These are phyloP conservation scores for Diversispora epigaea DNA, from an alignment of 192 early-diverging fungal species.

Conservation along the genomic window DNA sequence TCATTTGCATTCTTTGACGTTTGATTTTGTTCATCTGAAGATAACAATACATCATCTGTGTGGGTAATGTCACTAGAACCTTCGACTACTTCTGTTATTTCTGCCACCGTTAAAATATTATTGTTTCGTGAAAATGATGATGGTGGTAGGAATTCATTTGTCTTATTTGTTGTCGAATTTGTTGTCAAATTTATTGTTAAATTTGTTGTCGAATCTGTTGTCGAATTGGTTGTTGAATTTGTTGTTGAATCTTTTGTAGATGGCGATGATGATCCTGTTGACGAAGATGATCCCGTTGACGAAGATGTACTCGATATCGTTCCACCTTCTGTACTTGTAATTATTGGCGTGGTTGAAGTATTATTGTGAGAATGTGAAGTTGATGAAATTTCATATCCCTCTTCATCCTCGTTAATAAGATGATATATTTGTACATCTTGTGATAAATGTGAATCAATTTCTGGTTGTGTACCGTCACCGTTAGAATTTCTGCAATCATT, in stretches of 20 bases:
- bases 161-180: background rate
- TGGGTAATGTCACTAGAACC: background rate
- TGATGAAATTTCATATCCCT: background rate
- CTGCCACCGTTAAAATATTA: background rate
- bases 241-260: background rate
- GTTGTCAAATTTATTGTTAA: too few relatives aligned
- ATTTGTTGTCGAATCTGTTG: too few relatives aligned
- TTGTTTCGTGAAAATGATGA: background rate
- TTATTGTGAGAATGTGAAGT: slow-evolving; percentile 11
- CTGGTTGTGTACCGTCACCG: slow-evolving; percentile 5
- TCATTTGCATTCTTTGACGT: background rate
- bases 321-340: slow-evolving; percentile 11
- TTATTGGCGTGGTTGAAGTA: background rate
- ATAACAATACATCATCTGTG: background rate
- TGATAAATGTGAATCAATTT: background rate
- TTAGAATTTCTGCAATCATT: background rate
- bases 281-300: slow-evolving; percentile 1
- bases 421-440: background rate
- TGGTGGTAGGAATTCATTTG: background rate
- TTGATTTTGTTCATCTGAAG: background rate
- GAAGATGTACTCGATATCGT: slow-evolving; percentile 22
- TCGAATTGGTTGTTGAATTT: too few relatives aligned
- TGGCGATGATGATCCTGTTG: slow-evolving; percentile 4
- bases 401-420: background rate
- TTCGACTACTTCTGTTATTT: background rate